Evolutionary conservation across 148 eudicot genomes (phyloP).

Genomic region (Arctostaphylos glauca): DNA sequence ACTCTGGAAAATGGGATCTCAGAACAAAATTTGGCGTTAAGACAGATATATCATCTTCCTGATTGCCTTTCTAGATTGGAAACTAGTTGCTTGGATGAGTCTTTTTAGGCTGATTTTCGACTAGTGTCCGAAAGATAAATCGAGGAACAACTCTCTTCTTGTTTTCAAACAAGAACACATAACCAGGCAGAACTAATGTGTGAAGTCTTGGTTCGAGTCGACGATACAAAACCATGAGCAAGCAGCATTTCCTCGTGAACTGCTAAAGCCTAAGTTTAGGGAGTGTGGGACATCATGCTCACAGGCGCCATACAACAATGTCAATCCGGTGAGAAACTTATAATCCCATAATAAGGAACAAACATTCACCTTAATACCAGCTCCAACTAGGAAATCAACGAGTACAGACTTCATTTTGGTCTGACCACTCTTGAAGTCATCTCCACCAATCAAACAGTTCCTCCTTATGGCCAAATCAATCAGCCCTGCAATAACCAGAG

Average conservation of each 20-base stretch:
- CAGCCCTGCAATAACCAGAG: constrained; percentile 38
- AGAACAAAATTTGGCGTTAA: not conserved
- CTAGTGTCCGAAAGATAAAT: not conserved
- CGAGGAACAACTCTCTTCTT: not conserved
- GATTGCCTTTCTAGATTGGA: too few species aligned
- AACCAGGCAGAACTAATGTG: too few species aligned
- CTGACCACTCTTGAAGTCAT: constrained; percentile 99
- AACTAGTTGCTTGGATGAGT: too few species aligned
- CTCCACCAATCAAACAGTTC: constrained; percentile 93
- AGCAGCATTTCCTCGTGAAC: not conserved
- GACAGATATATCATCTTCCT: not conserved
- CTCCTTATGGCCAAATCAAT: constrained; percentile 83
- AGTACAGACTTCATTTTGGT: constrained; percentile 98
- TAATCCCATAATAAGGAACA: not conserved
- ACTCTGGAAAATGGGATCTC: not conserved
- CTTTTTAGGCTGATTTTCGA: not conserved
- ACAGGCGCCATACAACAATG: too few species aligned
- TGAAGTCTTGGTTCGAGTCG: not conserved
- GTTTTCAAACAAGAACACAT: not conserved
- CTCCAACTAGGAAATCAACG: constrained; percentile 98
- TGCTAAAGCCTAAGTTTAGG: too few species aligned
- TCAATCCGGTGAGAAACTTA: not conserved
- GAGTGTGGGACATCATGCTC: too few species aligned
- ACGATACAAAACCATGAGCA: not conserved
- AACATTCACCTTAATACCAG: constrained; percentile 83